phyloP scores from a whole-genome alignment of 495 filamentous ascomycete genomes.

The Penicillium malachiteum region DNA sequence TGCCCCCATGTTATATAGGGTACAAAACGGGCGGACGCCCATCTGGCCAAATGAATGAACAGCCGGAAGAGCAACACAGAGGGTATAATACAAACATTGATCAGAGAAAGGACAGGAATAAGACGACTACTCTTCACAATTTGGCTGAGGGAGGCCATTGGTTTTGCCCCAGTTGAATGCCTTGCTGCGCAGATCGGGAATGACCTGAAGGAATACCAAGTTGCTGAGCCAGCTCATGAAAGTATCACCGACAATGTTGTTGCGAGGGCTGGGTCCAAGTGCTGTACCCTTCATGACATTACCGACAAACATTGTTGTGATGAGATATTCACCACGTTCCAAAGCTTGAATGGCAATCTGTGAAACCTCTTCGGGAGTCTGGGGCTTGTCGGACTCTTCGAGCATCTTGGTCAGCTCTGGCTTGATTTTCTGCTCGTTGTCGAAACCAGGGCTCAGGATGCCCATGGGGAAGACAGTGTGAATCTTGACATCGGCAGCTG shows the following conservation, averaged over 20 bases:
- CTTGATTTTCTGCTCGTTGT: conserved; percentile 77
- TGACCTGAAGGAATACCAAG: conserved; percentile 42
- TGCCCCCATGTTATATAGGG: neutral
- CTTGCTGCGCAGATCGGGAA: conserved; percentile 43
- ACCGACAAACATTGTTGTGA: conserved; percentile 67
- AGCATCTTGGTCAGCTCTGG: conserved; percentile 77
- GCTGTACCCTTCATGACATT: conserved; percentile 61
- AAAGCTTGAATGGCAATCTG: conserved; percentile 64
- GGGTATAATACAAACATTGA: conserved; percentile 26
- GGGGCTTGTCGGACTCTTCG: conserved; percentile 77
- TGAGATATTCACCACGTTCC: conserved; percentile 75
- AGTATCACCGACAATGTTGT: conserved; percentile 41
- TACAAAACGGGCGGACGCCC: conserved; percentile 7
- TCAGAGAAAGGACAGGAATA: neutral
- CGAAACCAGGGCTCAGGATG: conserved; percentile 73
- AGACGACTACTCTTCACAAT: neutral
- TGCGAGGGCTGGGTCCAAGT: conserved; percentile 44
- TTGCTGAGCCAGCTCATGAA: conserved; percentile 45
- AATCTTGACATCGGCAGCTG: conserved; percentile 64
- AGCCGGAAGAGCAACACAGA: conserved; percentile 10
- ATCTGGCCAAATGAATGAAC: conserved; percentile 8
- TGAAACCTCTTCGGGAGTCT: conserved; percentile 78
- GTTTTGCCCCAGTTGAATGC: conserved; percentile 46
- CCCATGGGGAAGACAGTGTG: conserved; percentile 84
- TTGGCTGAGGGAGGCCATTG: conserved; percentile 34